Evolutionary conservation across 1,139 yeast genomes (phyloP).

Genomic region (Candida neerlandica): DNA sequence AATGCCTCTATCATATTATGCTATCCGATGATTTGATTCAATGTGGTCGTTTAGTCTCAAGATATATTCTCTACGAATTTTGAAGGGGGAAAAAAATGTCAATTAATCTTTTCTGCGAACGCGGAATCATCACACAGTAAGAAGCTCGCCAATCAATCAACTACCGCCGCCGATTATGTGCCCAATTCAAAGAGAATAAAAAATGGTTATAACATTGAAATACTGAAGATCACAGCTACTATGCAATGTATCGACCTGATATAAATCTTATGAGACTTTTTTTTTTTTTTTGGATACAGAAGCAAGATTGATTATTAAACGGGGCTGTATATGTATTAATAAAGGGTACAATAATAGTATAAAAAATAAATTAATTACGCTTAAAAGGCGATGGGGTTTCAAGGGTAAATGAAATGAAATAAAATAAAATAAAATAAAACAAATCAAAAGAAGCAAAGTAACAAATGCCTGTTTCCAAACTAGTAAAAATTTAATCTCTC

Average conservation of each 20-base stretch:
- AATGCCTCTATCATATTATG: slow-evolving; percentile 56
- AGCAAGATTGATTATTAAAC: no score
- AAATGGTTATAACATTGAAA: no score
- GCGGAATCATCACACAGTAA: no score
- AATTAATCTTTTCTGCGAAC: no score
- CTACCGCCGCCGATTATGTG: no score
- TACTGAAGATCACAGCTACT: no score
- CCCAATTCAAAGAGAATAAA: no score
- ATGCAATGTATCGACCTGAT: no score
- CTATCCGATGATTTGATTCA: background rate
- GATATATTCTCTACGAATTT: background rate
- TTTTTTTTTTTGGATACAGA: no score
- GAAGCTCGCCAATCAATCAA: no score
- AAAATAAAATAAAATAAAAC: background rate
- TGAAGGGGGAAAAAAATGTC: background rate
- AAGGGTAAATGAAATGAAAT: background rate
- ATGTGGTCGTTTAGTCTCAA: background rate
- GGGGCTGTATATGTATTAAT: background rate
- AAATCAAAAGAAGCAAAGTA: background rate
- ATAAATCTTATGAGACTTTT: no score
- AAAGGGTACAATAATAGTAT: background rate
- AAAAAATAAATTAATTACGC: background rate
- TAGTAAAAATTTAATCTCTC: background rate
- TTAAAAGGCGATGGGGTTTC: background rate
- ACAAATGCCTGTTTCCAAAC: background rate